These are phyloP conservation scores for Zygnema cylindricum DNA, from an alignment of 139 green algal genomes.

Conservation along the genomic window DNA sequence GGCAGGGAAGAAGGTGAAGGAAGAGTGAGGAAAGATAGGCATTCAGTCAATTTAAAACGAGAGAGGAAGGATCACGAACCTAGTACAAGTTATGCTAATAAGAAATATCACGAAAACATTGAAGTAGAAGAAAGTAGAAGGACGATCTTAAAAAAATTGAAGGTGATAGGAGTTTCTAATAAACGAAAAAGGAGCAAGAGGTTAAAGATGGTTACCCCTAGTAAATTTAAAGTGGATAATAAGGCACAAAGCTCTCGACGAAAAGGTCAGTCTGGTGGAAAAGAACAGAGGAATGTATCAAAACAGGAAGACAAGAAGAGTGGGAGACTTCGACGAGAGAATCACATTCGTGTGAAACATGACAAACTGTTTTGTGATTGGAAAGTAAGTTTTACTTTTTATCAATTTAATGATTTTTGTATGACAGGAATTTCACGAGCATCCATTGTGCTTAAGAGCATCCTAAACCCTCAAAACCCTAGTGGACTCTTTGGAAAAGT, in stretches of 20 bases:
- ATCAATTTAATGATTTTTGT: too few relatives aligned
- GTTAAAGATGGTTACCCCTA: not conserved
- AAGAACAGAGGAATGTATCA: too few relatives aligned
- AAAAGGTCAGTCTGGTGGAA: too few relatives aligned
- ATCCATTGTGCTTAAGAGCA: too few relatives aligned
- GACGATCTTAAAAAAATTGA: not conserved
- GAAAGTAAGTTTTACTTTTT: too few relatives aligned
- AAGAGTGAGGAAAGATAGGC: not conserved
- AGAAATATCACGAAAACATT: too few relatives aligned
- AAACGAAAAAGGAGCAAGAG: not conserved
- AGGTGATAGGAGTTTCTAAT: not conserved
- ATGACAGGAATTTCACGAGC: too few relatives aligned
- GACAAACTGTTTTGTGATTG: constrained; percentile 22
- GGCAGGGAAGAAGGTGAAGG: not conserved
- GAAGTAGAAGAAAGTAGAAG: not conserved
- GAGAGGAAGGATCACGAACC: not conserved
- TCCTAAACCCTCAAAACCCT: too few relatives aligned
- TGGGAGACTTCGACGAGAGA: not conserved
- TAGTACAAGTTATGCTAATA: too few relatives aligned
- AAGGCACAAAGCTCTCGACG: too few relatives aligned
- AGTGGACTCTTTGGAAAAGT: too few relatives aligned
- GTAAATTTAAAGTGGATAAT: not conserved
- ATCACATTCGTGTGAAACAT: not conserved
- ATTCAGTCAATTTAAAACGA: not conserved
- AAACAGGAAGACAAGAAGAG: not conserved